Percentiles rank a stretch among this genome's conserved stretches.
These are phyloP conservation scores for Rhodotorula kratochvilovae DNA, from an alignment of 768 basidiomycete species.

Conservation along the genomic window DNA sequence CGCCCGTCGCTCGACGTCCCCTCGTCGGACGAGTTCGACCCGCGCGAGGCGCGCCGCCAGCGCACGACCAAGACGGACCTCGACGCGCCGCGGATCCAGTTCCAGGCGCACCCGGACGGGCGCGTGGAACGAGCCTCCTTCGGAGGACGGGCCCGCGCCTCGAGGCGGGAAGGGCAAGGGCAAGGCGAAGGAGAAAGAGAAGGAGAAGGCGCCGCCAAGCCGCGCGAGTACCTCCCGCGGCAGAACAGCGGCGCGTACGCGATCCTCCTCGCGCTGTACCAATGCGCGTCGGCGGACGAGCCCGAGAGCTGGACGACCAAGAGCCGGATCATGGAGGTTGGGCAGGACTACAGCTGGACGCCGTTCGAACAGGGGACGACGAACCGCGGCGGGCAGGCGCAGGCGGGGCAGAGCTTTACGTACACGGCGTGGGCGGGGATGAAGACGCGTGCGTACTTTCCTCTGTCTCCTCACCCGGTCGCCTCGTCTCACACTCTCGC, in stretches of 20 bases:
- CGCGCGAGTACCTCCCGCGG: slow-evolving; percentile 29
- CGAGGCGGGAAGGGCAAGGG: background rate
- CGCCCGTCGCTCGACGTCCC: background rate
- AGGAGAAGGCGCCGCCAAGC: background rate
- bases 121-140: background rate
- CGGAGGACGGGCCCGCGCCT: background rate
- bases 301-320: background rate
- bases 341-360: background rate
- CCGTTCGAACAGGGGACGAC: slow-evolving; percentile 16
- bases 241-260: slow-evolving; percentile 28
- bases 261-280: slow-evolving; percentile 34
- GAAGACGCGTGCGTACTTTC: slow-evolving; percentile 11
- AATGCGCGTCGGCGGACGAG: slow-evolving; percentile 15
- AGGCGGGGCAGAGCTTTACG: background rate
- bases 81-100: background rate
- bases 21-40: background rate
- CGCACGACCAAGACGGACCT: background rate
- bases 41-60: slow-evolving; percentile 9
- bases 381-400: background rate
- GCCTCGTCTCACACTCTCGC: background rate
- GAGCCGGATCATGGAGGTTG: slow-evolving; percentile 11
- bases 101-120: slow-evolving; percentile 11
- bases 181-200: slow-evolving; percentile 10
- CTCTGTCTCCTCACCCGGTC: background rate
- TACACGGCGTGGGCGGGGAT: slow-evolving; percentile 30